Evolutionary conservation across 2,329 filamentous ascomycete genomes (phyloP).

Genomic region (Thermomyces lanuginosus): DNA sequence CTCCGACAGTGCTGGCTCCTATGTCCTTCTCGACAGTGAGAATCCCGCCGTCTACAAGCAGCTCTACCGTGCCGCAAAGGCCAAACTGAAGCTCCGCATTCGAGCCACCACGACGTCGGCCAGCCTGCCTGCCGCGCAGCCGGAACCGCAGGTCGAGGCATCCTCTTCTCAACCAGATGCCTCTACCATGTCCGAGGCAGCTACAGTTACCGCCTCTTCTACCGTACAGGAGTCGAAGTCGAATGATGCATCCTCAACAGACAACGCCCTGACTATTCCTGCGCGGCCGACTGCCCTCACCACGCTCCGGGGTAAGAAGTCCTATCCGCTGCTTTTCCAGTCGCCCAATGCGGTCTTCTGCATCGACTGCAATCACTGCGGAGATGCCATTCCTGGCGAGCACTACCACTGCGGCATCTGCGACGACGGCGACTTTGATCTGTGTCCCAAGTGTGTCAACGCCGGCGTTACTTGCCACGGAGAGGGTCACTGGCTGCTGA

Average conservation of each 20-base stretch:
- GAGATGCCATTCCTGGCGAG: constrained; percentile 55
- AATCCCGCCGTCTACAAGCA: constrained; percentile 88
- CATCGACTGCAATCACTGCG: constrained; percentile 89
- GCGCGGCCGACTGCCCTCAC: too few relatives aligned
- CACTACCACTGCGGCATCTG: constrained; percentile 95
- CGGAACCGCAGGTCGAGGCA: too few relatives aligned
- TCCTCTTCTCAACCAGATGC: too few relatives aligned
- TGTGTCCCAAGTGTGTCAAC: constrained; percentile 67
- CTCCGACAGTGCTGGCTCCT: constrained; percentile 77
- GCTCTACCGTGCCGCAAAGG: constrained; percentile 88
- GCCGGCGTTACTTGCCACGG: constrained; percentile 61
- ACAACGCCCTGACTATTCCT: too few relatives aligned
- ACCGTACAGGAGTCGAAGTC: constrained; percentile 6
- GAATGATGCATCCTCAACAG: too few relatives aligned
- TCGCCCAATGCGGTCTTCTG: constrained; percentile 43
- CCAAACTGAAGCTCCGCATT: constrained; percentile 91
- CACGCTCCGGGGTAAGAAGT: constrained; percentile 3
- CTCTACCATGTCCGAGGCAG: not conserved
- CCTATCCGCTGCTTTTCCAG: constrained; percentile 11
- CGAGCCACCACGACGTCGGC: constrained; percentile 41
- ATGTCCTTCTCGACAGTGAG: constrained; percentile 59
- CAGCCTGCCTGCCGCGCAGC: constrained; percentile 10
- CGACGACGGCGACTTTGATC: constrained; percentile 83
- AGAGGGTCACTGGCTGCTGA: constrained; percentile 82
- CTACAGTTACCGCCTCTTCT: not conserved